phyloP scores from a whole-genome alignment of 306 rosid species.

The Lotus japonicus region DNA sequence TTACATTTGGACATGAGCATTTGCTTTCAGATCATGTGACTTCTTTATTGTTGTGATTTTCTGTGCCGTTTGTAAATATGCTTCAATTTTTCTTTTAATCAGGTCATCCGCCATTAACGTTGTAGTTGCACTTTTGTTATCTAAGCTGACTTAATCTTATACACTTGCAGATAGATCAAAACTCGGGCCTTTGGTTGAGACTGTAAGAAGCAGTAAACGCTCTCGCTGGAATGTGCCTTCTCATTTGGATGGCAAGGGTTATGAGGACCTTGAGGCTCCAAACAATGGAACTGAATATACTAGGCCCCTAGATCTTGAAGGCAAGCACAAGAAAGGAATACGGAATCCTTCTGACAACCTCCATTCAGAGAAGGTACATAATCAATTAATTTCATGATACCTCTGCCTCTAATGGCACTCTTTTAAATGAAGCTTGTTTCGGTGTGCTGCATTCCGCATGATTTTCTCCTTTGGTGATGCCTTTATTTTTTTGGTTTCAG shows the following conservation, averaged over 20 bases:
- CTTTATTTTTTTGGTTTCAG: background rate
- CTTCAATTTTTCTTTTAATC: slow-evolving; percentile 5
- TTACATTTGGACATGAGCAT: background rate
- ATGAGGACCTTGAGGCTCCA: slow-evolving; percentile 22
- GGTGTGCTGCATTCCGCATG: background rate
- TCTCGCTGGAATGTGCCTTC: slow-evolving; percentile 76
- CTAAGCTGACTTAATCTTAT: background rate
- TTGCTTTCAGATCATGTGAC: background rate
- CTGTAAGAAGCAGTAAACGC: slow-evolving; percentile 47
- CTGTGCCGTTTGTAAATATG: slow-evolving; percentile 1
- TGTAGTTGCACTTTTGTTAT: slow-evolving; percentile 12
- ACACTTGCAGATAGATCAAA: slow-evolving; percentile 33
- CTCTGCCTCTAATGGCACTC: background rate
- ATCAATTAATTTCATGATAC: slow-evolving; percentile 6
- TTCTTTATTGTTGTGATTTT: background rate
- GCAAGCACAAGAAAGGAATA: slow-evolving; percentile 50
- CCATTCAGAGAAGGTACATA: slow-evolving; percentile 47
- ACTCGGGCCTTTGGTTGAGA: slow-evolving; percentile 38
- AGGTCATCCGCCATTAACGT: background rate
- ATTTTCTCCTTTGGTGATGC: background rate
- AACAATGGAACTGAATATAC: slow-evolving; percentile 31
- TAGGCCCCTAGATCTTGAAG: slow-evolving; percentile 38
- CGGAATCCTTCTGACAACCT: slow-evolving; percentile 28
- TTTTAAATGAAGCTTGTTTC: background rate
- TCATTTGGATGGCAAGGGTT: slow-evolving; percentile 34